Percentiles rank a stretch among this genome's conserved stretches.
Evolutionary conservation across 352 stramenopile species (phyloP).

Genomic region (Saprolegnia parasitica): DNA sequence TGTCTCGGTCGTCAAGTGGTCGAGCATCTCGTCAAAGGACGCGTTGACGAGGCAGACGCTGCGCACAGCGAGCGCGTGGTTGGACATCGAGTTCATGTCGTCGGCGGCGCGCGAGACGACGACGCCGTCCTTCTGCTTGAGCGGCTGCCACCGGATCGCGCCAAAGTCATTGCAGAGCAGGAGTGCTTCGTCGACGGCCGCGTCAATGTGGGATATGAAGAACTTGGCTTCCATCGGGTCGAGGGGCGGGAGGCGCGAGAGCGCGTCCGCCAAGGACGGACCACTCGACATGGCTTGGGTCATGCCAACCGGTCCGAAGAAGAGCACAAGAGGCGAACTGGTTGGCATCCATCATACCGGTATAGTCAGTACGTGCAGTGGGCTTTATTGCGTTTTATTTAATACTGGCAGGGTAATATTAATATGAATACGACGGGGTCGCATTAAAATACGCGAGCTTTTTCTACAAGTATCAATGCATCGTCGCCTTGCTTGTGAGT

Average conservation of each 20-base stretch:
- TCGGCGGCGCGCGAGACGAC: slow-evolving; percentile 61
- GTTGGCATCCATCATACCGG: too few species aligned
- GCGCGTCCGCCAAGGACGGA: slow-evolving; percentile 10
- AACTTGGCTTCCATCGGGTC: slow-evolving; percentile 31
- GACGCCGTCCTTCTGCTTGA: slow-evolving; percentile 58
- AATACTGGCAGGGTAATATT: too few species aligned
- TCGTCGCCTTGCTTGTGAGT: too few species aligned
- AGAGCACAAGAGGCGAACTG: too few species aligned
- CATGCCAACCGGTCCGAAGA: neutral
- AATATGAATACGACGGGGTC: too few species aligned
- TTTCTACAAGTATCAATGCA: neutral
- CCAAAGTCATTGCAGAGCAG: slow-evolving; percentile 75
- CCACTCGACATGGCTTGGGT: neutral
- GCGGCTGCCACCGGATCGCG: slow-evolving; percentile 62
- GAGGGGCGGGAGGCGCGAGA: neutral
- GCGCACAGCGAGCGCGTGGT: slow-evolving; percentile 59
- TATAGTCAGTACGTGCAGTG: too few species aligned
- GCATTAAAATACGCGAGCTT: slow-evolving; percentile 3
- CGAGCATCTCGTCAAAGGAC: slow-evolving; percentile 68
- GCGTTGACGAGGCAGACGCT: slow-evolving; percentile 70
- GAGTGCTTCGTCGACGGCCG: slow-evolving; percentile 72
- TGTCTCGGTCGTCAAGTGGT: slow-evolving; percentile 69
- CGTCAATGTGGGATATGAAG: slow-evolving; percentile 72
- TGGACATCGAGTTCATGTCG: slow-evolving; percentile 47
- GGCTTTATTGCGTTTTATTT: too few species aligned